Evolutionary conservation across 306 rosid genomes (phyloP), one percentile per base, ranked within the genome.

Genomic region (Amphicarpaea edgeworthii): DNA sequence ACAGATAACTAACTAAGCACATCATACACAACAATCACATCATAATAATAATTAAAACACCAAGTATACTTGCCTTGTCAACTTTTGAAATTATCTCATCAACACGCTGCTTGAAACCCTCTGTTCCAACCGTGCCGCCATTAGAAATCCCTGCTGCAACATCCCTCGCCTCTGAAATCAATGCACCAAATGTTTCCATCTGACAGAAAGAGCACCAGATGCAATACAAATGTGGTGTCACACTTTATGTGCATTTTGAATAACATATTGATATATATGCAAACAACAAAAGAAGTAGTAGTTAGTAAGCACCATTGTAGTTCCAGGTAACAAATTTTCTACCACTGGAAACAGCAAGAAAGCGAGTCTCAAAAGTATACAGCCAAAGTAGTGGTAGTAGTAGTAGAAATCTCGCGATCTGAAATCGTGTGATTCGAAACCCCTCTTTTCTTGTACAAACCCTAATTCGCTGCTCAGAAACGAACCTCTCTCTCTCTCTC

Each of bases 21-120:
- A 71, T 0, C 4, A 12, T 34, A 49, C 57, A 63, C 4, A 67
- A 63, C 4, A 67, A 19, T 64, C 17, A 12, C 2, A 4, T 10
- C 10, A 45, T 58, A 45, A 37, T 9, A 14, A 45, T 58, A 45
- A 37, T 9, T 46, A 9, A 6, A 51, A 6, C 65, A 41, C 72
- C 38, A 62, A 37, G 7, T 34, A 19, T 62, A 70, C 85, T 73
- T 79, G 85, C 95, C 93, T 82, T 82, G 32, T 86, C 93, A 78
- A 89, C 97, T 62, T 88, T 84, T 2, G 60, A 79, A 19, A 78
- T 73, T 1, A 91, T 85, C 9, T 83, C 86, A 8, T 88, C 87
- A 43, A 88, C 93, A 0, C 82, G 85, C 45, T 80, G 79, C 76
- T 76, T 80, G 67, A 82, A 89, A 68, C 81, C 81, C 72, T 85